phyloP scores from a whole-genome alignment of 768 basidiomycete species.

The Suillus bovinus region DNA sequence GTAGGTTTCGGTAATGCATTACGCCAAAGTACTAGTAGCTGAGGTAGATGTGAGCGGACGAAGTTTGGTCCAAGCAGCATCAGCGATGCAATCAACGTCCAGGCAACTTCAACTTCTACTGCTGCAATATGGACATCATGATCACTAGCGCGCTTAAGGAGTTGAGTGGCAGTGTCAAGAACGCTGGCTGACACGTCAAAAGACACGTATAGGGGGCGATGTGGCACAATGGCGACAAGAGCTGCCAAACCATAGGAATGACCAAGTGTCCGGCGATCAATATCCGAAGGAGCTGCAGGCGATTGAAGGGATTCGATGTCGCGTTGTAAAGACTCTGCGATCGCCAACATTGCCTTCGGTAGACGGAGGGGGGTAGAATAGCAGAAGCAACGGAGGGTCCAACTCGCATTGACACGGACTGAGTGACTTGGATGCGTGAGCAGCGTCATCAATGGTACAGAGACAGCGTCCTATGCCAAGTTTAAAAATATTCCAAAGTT shows the following conservation, averaged over 20 bases:
- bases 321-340: conserved; percentile 81
- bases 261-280: conserved; percentile 73
- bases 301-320: conserved; percentile 75
- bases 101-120: conserved; percentile 89
- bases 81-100: conserved; percentile 87
- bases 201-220: conserved; percentile 90
- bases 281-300: conserved; percentile 70
- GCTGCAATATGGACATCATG: conserved; percentile 83
- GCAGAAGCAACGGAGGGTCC: conserved; percentile 90
- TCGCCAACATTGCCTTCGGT: conserved; percentile 71
- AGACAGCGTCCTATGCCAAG: conserved; percentile 67
- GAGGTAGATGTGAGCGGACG: conserved; percentile 89
- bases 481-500: background rate
- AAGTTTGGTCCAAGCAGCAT: conserved; percentile 95
- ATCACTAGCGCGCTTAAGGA: conserved; percentile 89
- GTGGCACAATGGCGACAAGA: conserved; percentile 81
- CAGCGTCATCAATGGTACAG: conserved; percentile 82
- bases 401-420: conserved; percentile 83
- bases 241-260: conserved; percentile 90
- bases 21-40: conserved; percentile 93
- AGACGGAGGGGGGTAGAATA: conserved; percentile 84
- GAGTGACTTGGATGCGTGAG: conserved; percentile 86
- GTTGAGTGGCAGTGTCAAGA: conserved; percentile 85
- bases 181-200: conserved; percentile 91
- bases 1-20: conserved; percentile 96